Conservation (phyloP, 1,139 yeast species). For the Blastobotrys apis region DNA sequence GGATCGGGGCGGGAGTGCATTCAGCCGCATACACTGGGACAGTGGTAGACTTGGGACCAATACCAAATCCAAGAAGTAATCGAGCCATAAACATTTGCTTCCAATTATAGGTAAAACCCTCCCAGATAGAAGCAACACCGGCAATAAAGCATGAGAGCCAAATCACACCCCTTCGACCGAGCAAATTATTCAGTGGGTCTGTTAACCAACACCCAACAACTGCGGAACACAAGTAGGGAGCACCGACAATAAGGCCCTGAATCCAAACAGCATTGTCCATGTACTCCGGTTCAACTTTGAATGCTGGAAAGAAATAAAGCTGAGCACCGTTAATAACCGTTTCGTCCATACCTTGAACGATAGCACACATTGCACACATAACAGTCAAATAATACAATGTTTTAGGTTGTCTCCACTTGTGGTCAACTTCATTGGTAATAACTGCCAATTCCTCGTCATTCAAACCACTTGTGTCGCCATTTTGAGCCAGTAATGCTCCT, state of each 20-base stretch:
- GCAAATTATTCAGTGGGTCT: slow-evolving; percentile 56
- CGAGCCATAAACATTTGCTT: slow-evolving; percentile 71
- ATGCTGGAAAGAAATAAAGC: slow-evolving; percentile 55
- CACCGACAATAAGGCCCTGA: slow-evolving; percentile 71
- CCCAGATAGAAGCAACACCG: slow-evolving; percentile 69
- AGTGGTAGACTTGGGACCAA: slow-evolving; percentile 78
- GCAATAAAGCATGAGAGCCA: slow-evolving; percentile 65
- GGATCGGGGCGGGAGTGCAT: slow-evolving; percentile 67
- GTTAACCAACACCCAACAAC: slow-evolving; percentile 68
- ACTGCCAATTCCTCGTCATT: slow-evolving; percentile 55
- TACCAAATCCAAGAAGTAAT: slow-evolving; percentile 67
- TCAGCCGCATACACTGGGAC: slow-evolving; percentile 82
- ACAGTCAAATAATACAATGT: slow-evolving; percentile 60
- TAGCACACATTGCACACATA: slow-evolving; percentile 82
- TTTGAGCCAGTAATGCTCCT: slow-evolving; percentile 74
- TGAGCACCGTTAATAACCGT: slow-evolving; percentile 83
- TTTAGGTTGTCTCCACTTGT: slow-evolving; percentile 63
- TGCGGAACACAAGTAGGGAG: slow-evolving; percentile 77
- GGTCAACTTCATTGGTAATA: slow-evolving; percentile 50
- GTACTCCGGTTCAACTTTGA: slow-evolving; percentile 26
- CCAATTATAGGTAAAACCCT: slow-evolving; percentile 68
- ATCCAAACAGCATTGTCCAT: slow-evolving; percentile 43
- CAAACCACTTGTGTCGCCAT: slow-evolving; percentile 58
- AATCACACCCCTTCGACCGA: slow-evolving; percentile 74
- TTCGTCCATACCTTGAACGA: slow-evolving; percentile 92